phyloP scores from a whole-genome alignment of 306 rosid species.

The Casuarina cunninghamiana region DNA sequence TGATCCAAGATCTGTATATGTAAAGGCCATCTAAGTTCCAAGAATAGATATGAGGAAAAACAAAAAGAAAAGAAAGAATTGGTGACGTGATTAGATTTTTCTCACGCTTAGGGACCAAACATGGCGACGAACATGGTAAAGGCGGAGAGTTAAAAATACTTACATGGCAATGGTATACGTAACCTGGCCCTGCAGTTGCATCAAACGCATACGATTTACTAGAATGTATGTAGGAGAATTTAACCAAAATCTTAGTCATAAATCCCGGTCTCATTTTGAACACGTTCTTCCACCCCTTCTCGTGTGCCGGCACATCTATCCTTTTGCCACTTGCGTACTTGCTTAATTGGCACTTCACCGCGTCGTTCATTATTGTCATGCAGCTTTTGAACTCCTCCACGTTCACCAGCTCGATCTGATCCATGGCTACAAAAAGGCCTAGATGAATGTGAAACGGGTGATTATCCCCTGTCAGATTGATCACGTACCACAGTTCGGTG shows the following conservation, averaged over 20 bases:
- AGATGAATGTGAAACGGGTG: constrained; percentile 59
- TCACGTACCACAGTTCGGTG: constrained; percentile 52
- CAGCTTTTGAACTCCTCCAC: constrained; percentile 50
- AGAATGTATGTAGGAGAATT: constrained; percentile 45
- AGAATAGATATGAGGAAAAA: too few relatives aligned
- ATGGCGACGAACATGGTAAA: too few relatives aligned
- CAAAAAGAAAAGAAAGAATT: too few relatives aligned
- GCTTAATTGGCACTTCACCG: constrained; percentile 61
- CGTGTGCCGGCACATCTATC: constrained; percentile 29
- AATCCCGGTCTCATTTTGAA: constrained; percentile 47
- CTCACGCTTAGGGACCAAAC: too few relatives aligned
- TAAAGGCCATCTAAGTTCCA: not conserved
- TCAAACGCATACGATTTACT: constrained; percentile 45
- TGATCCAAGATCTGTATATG: constrained; percentile 4
- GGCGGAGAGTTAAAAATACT: constrained; percentile 8
- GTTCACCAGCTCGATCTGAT: constrained; percentile 56
- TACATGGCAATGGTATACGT: constrained; percentile 60
- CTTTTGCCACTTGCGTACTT: constrained; percentile 56
- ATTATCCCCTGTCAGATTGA: constrained; percentile 54
- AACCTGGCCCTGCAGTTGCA: constrained; percentile 46
- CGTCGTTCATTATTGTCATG: constrained; percentile 61
- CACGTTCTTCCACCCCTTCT: constrained; percentile 63
- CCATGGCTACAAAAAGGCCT: constrained; percentile 44
- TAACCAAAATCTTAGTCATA: constrained; percentile 41
- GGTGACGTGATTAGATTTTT: too few relatives aligned